Conservation (phyloP, 169 alveolate genomes). For the Plasmodium sp. region DNA sequence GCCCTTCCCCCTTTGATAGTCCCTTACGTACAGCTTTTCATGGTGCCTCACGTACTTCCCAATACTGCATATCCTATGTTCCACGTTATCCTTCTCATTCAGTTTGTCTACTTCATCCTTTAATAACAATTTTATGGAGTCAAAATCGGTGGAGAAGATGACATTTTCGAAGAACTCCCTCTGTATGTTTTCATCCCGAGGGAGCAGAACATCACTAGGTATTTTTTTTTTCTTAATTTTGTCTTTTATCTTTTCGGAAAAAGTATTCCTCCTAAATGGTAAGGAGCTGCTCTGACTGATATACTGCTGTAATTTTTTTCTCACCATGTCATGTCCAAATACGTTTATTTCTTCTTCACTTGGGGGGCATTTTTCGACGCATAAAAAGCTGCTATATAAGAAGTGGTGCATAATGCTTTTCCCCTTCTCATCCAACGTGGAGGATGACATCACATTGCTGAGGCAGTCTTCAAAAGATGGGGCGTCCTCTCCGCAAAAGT, state of each 20-base stretch:
- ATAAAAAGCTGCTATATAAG: constrained; percentile 27
- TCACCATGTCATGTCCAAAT: constrained; percentile 11
- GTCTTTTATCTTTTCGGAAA: constrained; percentile 1
- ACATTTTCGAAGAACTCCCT: constrained; percentile 19
- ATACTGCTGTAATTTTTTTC: constrained; percentile 9
- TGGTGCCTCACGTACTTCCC: constrained; percentile 1
- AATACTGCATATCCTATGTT: constrained; percentile 14
- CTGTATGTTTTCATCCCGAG: constrained; percentile 32
- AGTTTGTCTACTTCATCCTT: constrained; percentile 42
- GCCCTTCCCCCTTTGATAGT: not conserved
- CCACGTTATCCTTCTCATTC: not conserved
- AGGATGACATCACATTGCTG: constrained; percentile 12
- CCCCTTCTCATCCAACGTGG: not conserved
- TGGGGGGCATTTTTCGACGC: constrained; percentile 3
- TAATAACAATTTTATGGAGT: not conserved
- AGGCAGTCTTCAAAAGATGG: constrained; percentile 37
- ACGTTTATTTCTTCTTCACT: constrained; percentile 1
- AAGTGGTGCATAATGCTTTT: constrained; percentile 47
- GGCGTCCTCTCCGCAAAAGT: constrained; percentile 13
- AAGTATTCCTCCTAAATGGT: not conserved
- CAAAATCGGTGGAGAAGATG: constrained; percentile 7
- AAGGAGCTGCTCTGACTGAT: constrained; percentile 12
- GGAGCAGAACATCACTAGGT: not conserved
- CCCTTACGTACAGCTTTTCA: constrained; percentile 22
- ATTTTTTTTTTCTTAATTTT: not conserved